Base-by-base conservation (phyloP, 2,329 filamentous ascomycete species). In the Pseudogymnoascus sp. region DNA sequence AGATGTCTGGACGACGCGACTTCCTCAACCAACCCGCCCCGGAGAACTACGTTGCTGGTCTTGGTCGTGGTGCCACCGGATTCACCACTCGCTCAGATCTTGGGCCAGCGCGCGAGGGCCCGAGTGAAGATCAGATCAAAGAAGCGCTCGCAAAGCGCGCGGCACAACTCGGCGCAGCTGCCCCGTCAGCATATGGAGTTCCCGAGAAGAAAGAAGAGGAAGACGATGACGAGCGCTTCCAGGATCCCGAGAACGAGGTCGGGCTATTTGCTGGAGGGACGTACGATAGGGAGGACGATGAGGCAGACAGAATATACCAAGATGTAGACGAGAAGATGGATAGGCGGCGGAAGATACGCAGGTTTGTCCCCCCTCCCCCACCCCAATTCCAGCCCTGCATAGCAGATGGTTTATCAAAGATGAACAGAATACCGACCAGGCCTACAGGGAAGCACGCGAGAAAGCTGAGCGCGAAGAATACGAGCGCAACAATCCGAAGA, bases 291-390 rank as follows among this genome's bases (percentile, higher is more conserved):
- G 94, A 99, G 61, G 94, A 99, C 71, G 94, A 99, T 70, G 95
- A 99, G 75, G 94, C 94, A 43, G 94, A 99, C 76, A 83, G 90
- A 70, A 96, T 99, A 70, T 99, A 96, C 78, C 88, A 92, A 70
- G 89, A 91, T 71, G 90, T 99, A 65, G 94, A 99, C 70, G 94
- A 97, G 78, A 93, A 89, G 76, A 97, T 99, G 93, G 92, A 95
- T 67, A 89, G 83, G 76, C 83, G 94, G 67, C 82, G 94, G 65
- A 95, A 88, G 78, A 82, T 83, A 68, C 86, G 93, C 84, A 90
- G 90, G 90, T 93, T 84, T 82, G 88, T 89, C 65, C 62, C 66
- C 68, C 66, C 62, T 33, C 63, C 66, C 66, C 65, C 60, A 66
- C 57, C 57, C 63, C 53, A 58, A 18, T 47, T 39, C 36, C 33